These are phyloP conservation scores for Gomphus bonarii DNA, from an alignment of 1,284 basidiomycete species.

Conservation along the genomic window DNA sequence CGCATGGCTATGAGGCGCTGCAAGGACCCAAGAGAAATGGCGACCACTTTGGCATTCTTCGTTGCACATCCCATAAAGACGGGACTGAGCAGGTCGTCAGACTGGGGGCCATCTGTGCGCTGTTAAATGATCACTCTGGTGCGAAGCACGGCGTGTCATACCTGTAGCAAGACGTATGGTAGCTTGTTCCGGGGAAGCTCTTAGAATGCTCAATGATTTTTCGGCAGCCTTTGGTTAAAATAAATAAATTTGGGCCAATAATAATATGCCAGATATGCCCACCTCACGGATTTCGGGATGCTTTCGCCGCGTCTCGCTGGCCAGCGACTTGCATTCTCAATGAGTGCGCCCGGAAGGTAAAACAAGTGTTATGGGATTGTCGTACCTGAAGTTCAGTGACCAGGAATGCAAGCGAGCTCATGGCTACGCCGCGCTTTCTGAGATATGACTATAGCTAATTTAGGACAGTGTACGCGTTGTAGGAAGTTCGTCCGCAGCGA, in stretches of 20 bases:
- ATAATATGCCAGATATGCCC: conserved; percentile 15
- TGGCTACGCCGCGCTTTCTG: conserved; percentile 14
- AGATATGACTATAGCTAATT: background rate
- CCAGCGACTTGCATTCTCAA: conserved; percentile 45
- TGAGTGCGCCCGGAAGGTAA: background rate
- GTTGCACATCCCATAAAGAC: conserved; percentile 93
- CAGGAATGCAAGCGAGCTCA: conserved; percentile 45
- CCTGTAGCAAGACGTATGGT: conserved; percentile 53
- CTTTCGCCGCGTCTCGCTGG: conserved; percentile 72
- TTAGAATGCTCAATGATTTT: conserved; percentile 72
- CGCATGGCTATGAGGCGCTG: conserved; percentile 85
- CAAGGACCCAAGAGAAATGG: conserved; percentile 83
- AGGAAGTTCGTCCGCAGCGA: background rate
- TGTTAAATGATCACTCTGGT: background rate
- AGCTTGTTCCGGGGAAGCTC: conserved; percentile 62
- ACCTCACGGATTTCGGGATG: conserved; percentile 81
- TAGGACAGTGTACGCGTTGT: background rate
- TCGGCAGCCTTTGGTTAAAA: conserved; percentile 56
- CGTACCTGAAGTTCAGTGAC: conserved; percentile 44
- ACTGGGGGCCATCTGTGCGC: conserved; percentile 63
- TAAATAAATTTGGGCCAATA: background rate
- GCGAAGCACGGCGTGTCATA: conserved; percentile 22
- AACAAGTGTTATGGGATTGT: background rate
- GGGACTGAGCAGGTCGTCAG: conserved; percentile 75
- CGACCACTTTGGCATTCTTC: conserved; percentile 88